These are phyloP conservation scores for Clavispora santaluciae DNA, from an alignment of 805 yeast genomes.

Conservation along the genomic window DNA sequence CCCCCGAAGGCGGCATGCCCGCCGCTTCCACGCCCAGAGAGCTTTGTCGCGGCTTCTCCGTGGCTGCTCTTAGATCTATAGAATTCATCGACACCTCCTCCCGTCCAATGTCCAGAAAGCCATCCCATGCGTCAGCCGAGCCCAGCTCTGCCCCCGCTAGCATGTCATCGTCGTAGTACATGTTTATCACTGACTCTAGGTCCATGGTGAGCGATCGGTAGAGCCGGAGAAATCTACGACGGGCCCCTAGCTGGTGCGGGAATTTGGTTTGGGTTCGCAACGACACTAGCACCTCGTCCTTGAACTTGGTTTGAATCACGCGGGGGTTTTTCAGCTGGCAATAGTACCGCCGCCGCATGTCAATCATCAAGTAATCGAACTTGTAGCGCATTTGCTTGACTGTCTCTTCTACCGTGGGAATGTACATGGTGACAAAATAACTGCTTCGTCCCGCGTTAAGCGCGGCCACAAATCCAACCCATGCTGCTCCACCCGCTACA, in stretches of 20 bases:
- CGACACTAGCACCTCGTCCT: constrained; percentile 30
- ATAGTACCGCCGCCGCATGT: constrained; percentile 35
- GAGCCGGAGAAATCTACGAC: neutral
- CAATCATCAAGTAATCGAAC: constrained; percentile 28
- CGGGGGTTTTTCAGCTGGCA: constrained; percentile 33
- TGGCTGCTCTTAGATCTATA: too few species aligned
- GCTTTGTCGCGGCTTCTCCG: too few species aligned
- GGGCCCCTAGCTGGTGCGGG: neutral
- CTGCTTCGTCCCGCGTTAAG: neutral
- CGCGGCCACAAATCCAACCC: neutral
- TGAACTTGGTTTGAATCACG: constrained; percentile 32
- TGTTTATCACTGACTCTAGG: neutral
- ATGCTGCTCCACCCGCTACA: neutral
- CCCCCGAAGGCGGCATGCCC: neutral
- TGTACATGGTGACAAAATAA: neutral
- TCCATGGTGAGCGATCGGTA: neutral
- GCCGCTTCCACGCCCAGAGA: neutral
- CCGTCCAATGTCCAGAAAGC: neutral
- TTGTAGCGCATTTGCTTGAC: constrained; percentile 23
- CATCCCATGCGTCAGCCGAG: neutral
- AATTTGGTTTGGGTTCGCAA: constrained; percentile 24
- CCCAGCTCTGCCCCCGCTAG: neutral
- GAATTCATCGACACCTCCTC: neutral
- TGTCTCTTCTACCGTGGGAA: neutral
- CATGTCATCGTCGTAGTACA: constrained; percentile 1